Evolutionary conservation across 1,284 basidiomycete species (phyloP), one percentile per base, ranked within the genome.

Genomic region (Ustilago tritici): DNA sequence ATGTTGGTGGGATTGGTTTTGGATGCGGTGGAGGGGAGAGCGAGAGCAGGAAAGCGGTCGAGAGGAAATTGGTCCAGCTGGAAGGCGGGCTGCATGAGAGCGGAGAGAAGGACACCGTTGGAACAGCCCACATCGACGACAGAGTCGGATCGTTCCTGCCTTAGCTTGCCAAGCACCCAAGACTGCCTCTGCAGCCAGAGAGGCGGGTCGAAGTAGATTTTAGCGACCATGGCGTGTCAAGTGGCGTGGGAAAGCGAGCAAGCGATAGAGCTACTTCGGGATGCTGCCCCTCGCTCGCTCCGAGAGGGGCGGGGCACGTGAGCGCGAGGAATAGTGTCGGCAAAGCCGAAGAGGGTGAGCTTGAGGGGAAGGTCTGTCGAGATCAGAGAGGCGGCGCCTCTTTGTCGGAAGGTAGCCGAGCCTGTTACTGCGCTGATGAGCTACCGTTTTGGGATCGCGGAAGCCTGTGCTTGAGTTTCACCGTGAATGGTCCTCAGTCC

Each of bases 91-190:
- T 75, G 71, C 75, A 78, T 71, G 15, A 80, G 49, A 8, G 68
- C 67, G 4, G 72, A 75, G n/a, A 80, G 73, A 23, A 80, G 69
- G 15, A 70, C 68, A 10, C 73, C 75, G 19, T 75, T 78, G 32
- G 74, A 74, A 58, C 78, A 78, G 23, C 76, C 78, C 15, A 78
- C 66, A n/a, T 78, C 76, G 57, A 78, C 70, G 41, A 76, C 76
- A 15, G 76, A 79, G 35, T 76, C 69, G 40, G 73, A 67, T 19
- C 62, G 56, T n/a, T 70, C 73, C 47, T 72, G 60, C 32, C 76
- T 50, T 15, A 79, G 62, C 41, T 76, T 65, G 47, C 60, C 59
- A 10, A 76, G 65, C 8, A 79, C 70, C 76, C 76, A 79, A 3
- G 72, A 69, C 54, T 79, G 76, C 43, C 76, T 66, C 63, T 77